Evolutionary conservation across 306 rosid genomes (phyloP), one percentile per base, ranked within the genome.

Genomic region (Castanopsis chinensis): DNA sequence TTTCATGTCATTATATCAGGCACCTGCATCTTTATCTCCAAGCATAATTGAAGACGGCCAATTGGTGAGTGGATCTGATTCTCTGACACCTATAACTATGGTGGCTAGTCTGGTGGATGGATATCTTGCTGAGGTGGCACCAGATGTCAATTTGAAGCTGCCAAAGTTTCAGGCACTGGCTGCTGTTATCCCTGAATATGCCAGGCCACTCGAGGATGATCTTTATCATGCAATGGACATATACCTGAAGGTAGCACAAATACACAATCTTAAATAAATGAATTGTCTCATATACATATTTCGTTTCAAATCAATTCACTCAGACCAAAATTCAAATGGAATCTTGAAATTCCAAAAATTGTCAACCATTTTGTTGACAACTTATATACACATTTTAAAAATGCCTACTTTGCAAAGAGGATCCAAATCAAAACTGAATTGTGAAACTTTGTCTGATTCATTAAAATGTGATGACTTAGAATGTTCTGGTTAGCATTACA

Each of bases 151-250:
- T 80, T 81, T 93, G 77, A 93, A 93, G 87, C 71, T 87, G 73
- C 89, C 90, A 5, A 93, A 91, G 84, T 93, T 93, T 76, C 94
- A 86, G 72, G 86, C 97, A 4, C 91, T 93, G 76, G 98, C 97
- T 75, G 78, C 92, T 79, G 87, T 87, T 64, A 85, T 93, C 80
- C 97, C 98, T 23, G 92, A 91, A 71, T 91, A 85, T 87, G 97
- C 92, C 56, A 91, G 98, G 84, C 89, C 93, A 11, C 68, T 88
- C 11, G 92, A 89, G 78, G 98, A 93, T 85, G 93, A 86, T 63
- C 78, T 93, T 64, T 93, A 93, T 85, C 96, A 90, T 81, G 97
- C 94, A 52, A 87, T 93, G 63, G 95, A 93, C 84, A 93, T 93
- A 20, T 93, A 84, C 87, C 93, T 93, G 41, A 91, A 91, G 94